Percentiles rank a stretch among this genome's conserved stretches.
Conservation (phyloP, 2,329 filamentous ascomycete genomes). For the Seiridium unicorne region DNA sequence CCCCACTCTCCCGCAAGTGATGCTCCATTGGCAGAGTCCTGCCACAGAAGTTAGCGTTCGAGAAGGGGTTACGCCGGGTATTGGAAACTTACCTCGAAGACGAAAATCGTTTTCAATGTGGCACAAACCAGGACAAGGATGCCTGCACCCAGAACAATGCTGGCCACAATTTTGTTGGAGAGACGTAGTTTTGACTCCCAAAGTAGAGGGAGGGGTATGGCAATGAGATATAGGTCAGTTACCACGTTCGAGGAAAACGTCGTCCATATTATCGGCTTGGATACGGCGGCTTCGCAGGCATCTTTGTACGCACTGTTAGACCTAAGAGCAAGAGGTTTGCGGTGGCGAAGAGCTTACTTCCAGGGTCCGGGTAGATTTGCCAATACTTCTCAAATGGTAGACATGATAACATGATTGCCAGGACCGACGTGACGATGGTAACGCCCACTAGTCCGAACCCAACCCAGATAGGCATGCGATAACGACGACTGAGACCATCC, state of each 20-base stretch:
- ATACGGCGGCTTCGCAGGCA: conserved; percentile 43
- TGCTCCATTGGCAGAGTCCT: conserved; percentile 38
- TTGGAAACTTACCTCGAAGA: conserved; percentile 25
- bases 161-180: conserved; percentile 33
- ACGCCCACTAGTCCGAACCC: conserved; percentile 41
- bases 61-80: neutral
- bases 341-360: conserved; percentile 32
- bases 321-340: conserved; percentile 3
- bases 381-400: conserved; percentile 47
- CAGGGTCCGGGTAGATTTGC: conserved; percentile 53
- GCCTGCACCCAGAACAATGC: conserved; percentile 32
- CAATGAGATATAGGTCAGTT: conserved; percentile 58
- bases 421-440: conserved; percentile 44
- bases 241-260: conserved; percentile 48
- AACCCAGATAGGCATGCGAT: conserved; percentile 39
- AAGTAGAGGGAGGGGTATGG: conserved; percentile 54
- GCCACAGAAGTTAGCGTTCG: neutral
- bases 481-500: conserved; percentile 35
- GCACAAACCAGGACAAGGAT: conserved; percentile 37
- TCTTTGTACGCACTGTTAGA: conserved; percentile 25
- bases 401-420: conserved; percentile 46
- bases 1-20: conserved; percentile 40
- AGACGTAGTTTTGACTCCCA: conserved; percentile 34
- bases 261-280: conserved; percentile 44
- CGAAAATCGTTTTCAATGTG: conserved; percentile 32